phyloP scores from a whole-genome alignment of 768 basidiomycete genomes.

The Fibroporia radiculosa region DNA sequence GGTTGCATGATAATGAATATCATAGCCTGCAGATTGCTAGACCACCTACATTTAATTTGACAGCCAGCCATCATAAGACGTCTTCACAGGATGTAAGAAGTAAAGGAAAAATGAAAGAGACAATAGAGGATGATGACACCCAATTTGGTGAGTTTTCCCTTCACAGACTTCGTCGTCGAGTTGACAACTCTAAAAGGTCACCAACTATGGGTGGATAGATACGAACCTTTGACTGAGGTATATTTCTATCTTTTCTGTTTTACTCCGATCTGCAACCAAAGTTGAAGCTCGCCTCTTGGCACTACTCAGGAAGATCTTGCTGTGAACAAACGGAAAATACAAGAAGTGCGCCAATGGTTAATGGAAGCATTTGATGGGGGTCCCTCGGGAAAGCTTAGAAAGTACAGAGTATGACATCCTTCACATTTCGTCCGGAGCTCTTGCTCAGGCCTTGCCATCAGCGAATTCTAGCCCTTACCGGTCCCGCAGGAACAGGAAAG shows the following conservation, averaged over 20 bases:
- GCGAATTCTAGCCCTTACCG: constrained; percentile 81
- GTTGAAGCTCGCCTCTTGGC: too few species aligned
- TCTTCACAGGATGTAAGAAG: neutral
- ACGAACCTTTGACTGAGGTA: constrained; percentile 24
- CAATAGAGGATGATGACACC: neutral
- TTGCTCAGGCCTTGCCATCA: constrained; percentile 24
- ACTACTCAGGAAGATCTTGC: constrained; percentile 60
- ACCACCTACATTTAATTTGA: constrained; percentile 16
- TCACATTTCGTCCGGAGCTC: neutral
- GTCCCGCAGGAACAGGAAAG: constrained; percentile 87
- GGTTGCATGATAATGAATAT: constrained; percentile 5
- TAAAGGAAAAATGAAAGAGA: constrained; percentile 21
- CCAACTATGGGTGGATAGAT: constrained; percentile 27
- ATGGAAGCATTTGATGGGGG: constrained; percentile 64
- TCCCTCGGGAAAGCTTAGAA: constrained; percentile 51
- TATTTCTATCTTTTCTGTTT: neutral
- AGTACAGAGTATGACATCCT: constrained; percentile 57
- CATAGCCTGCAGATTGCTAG: constrained; percentile 12
- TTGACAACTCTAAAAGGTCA: neutral
- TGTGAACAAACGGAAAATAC: constrained; percentile 73
- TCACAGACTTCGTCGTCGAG: neutral
- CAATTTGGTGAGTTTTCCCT: neutral
- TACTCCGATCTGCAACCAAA: neutral
- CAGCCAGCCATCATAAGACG: constrained; percentile 6
- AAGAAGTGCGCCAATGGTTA: constrained; percentile 71